phyloP scores from a whole-genome alignment of 352 stramenopile genomes.

The Phytophthora colocasiae region DNA sequence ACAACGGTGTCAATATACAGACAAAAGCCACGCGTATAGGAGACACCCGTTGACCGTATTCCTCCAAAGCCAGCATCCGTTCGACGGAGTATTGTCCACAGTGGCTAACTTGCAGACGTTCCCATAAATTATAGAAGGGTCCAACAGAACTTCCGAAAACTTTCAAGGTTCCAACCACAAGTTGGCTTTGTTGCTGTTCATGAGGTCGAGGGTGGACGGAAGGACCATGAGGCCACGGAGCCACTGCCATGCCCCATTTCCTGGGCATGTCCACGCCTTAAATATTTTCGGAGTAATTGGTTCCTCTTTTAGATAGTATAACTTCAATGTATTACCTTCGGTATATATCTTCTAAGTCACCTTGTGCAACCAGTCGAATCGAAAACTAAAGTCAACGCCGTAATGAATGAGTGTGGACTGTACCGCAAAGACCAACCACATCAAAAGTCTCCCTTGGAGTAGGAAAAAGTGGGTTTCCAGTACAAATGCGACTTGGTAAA shows the following conservation, averaged over 20 bases:
- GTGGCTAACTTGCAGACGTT: slow-evolving; percentile 41
- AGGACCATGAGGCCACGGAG: slow-evolving; percentile 4
- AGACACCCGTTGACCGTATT: slow-evolving; percentile 40
- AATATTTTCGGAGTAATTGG: background rate
- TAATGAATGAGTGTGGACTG: slow-evolving; percentile 37
- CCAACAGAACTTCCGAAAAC: slow-evolving; percentile 20
- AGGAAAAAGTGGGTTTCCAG: slow-evolving; percentile 43
- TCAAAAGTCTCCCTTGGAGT: slow-evolving; percentile 49
- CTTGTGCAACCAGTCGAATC: slow-evolving; percentile 24
- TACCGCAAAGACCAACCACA: slow-evolving; percentile 37
- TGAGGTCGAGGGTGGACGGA: slow-evolving; percentile 6
- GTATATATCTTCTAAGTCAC: no score
- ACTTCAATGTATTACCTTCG: no score
- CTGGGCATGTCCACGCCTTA: slow-evolving; percentile 19
- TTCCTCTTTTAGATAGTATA: no score
- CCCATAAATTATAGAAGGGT: slow-evolving; percentile 36
- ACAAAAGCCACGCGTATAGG: slow-evolving; percentile 27
- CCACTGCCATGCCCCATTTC: slow-evolving; percentile 25
- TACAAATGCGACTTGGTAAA: slow-evolving; percentile 66
- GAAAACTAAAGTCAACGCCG: slow-evolving; percentile 33
- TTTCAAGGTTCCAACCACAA: slow-evolving; percentile 27
- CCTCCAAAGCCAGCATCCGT: slow-evolving; percentile 38
- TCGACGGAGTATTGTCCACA: slow-evolving; percentile 50
- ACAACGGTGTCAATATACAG: slow-evolving; percentile 36
- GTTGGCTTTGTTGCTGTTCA: slow-evolving; percentile 25